A percentile compares a stretch with the other conserved stretches of the same genome.
phyloP scores from a whole-genome alignment of 345 rosid species.

The Melastoma malabathricum region DNA sequence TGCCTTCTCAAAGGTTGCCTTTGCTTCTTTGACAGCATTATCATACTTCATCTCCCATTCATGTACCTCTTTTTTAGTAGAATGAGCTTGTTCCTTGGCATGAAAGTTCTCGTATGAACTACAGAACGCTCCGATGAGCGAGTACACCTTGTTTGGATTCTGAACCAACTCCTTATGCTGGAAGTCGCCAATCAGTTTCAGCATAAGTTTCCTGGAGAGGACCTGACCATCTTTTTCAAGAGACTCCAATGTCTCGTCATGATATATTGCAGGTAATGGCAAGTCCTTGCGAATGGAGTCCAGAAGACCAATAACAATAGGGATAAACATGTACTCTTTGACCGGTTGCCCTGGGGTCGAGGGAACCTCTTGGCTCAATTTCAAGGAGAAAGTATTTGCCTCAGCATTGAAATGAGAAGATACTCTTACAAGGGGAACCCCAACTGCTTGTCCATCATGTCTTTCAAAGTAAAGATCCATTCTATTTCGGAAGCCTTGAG shows the following conservation, averaged over 20 bases:
- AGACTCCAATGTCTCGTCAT: constrained; percentile 44
- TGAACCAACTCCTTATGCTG: constrained; percentile 57
- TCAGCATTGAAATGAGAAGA: constrained; percentile 62
- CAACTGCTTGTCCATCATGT: constrained; percentile 96
- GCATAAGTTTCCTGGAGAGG: constrained; percentile 86
- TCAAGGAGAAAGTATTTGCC: constrained; percentile 63
- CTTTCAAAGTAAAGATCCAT: constrained; percentile 94
- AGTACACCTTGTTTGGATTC: constrained; percentile 71
- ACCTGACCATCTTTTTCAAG: constrained; percentile 41
- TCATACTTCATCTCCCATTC: no score
- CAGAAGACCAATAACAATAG: constrained; percentile 63
- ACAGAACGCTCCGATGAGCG: constrained; percentile 78
- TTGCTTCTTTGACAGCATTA: no score
- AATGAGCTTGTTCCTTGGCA: constrained; percentile 13
- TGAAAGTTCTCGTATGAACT: constrained; percentile 86
- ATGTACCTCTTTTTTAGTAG: no score
- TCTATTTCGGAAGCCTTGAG: constrained; percentile 87
- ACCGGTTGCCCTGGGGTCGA: constrained; percentile 81
- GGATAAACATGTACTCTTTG: constrained; percentile 90
- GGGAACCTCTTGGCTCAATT: constrained; percentile 79
- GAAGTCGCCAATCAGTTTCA: constrained; percentile 66
- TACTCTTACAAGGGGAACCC: constrained; percentile 78
- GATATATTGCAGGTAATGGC: constrained; percentile 49
- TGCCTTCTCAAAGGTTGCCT: no score
- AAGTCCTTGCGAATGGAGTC: constrained; percentile 75